Percentiles rank a stretch among this genome's conserved stretches.
Evolutionary conservation across 495 filamentous ascomycete species (phyloP).

Genomic region (Talaromyces wortmannii): DNA sequence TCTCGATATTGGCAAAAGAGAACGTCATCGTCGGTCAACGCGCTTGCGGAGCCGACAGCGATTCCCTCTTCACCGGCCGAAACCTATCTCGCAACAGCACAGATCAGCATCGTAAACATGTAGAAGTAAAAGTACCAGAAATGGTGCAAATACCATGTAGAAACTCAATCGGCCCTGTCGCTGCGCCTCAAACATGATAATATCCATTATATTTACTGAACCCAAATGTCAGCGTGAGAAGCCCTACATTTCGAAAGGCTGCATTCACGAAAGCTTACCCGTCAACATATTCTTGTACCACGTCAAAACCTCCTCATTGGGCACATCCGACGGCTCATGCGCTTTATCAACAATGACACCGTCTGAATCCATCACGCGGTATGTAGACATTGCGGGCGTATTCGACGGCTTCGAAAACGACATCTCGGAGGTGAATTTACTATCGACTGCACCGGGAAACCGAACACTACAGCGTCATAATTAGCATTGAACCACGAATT

Average conservation of each 20-base stretch:
- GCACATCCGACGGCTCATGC: slow-evolving; percentile 52
- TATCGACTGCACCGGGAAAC: slow-evolving; percentile 94
- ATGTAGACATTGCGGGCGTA: slow-evolving; percentile 70
- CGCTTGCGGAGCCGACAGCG: slow-evolving; percentile 77
- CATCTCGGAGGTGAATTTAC: slow-evolving; percentile 77
- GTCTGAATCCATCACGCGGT: slow-evolving; percentile 78
- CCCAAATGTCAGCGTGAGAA: slow-evolving; percentile 5
- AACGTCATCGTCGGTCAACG: slow-evolving; percentile 75
- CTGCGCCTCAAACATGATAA: slow-evolving; percentile 89
- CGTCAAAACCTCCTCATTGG: slow-evolving; percentile 58
- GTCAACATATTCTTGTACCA: slow-evolving; percentile 64
- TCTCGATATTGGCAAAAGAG: slow-evolving; percentile 95
- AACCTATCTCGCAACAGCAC: slow-evolving; percentile 35
- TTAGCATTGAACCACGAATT: background rate
- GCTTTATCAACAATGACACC: slow-evolving; percentile 70
- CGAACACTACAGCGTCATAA: slow-evolving; percentile 49
- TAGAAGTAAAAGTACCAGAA: background rate
- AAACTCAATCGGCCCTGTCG: slow-evolving; percentile 80
- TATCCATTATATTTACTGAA: slow-evolving; percentile 80
- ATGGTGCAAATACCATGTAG: slow-evolving; percentile 67
- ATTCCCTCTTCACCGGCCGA: slow-evolving; percentile 95
- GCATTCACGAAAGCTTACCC: slow-evolving; percentile 26
- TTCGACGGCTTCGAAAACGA: slow-evolving; percentile 64
- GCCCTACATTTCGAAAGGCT: background rate
- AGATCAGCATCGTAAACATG: background rate